Conservation (phyloP, 768 basidiomycete species). For the Rhodotorula taiwanensis region DNA sequence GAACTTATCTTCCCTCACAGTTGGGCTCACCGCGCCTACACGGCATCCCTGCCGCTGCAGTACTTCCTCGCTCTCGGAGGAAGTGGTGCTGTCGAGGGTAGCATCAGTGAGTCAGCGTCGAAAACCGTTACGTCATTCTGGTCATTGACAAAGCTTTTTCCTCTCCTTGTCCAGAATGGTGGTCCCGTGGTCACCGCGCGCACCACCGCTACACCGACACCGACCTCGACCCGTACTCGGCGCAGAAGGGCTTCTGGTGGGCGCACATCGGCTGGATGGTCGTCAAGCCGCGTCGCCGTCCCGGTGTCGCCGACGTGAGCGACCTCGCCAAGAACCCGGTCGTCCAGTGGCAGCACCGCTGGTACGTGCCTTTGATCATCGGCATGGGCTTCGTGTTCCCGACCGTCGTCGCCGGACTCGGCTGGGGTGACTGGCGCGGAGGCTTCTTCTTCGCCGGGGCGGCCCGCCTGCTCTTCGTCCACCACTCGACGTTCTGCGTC, state of each 20-base stretch:
- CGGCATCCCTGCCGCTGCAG: conserved; percentile 77
- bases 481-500: conserved; percentile 83
- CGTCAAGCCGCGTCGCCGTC: conserved; percentile 62
- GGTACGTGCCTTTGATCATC: conserved; percentile 60
- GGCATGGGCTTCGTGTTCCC: conserved; percentile 69
- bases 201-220: conserved; percentile 65
- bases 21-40: conserved; percentile 94
- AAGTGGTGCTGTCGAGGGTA: conserved; percentile 83
- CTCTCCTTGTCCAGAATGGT: conserved; percentile 61
- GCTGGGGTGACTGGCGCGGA: conserved; percentile 70
- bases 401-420: conserved; percentile 59
- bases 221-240: conserved; percentile 75
- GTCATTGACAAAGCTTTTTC: background rate
- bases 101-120: background rate
- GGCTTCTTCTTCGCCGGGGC: conserved; percentile 68
- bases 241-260: conserved; percentile 68
- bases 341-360: conserved; percentile 68
- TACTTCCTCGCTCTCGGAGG: conserved; percentile 77
- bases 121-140: too few species aligned
- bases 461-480: conserved; percentile 67
- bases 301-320: conserved; percentile 65
- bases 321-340: conserved; percentile 65
- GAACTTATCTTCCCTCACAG: background rate
- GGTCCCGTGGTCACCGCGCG: conserved; percentile 94
- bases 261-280: conserved; percentile 81